Conservation (phyloP, 495 filamentous ascomycete genomes). For the Daldinia bambusicola region DNA sequence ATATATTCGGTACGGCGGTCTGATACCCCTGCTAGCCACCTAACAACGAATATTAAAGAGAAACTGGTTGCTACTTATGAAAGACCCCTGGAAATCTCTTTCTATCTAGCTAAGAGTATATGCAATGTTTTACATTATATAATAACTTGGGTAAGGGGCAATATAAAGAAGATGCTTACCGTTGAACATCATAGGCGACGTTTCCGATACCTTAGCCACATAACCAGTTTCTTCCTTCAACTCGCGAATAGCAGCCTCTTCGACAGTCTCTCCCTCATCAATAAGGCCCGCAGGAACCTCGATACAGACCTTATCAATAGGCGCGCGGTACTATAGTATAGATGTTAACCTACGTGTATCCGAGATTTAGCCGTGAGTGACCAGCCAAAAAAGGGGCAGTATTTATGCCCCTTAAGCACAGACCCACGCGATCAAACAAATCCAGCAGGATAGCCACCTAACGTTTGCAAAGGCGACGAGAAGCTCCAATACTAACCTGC, state of each 20-base stretch:
- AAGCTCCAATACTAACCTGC: slow-evolving; percentile 58
- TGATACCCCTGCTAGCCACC: no score
- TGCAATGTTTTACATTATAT: no score
- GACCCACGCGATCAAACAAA: neutral
- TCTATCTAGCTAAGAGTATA: no score
- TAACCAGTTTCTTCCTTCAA: slow-evolving; percentile 96
- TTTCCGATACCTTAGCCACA: slow-evolving; percentile 72
- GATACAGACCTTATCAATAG: slow-evolving; percentile 78
- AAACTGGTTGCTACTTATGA: no score
- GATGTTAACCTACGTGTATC: neutral
- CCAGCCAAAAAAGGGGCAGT: neutral
- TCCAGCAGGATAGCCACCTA: no score
- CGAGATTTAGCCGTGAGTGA: neutral
- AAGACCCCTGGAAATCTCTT: no score
- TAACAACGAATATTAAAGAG: no score
- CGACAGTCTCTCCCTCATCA: slow-evolving; percentile 81
- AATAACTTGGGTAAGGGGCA: no score
- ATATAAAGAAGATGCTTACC: slow-evolving; percentile 57
- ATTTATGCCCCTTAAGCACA: neutral
- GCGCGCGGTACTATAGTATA: slow-evolving; percentile 71
- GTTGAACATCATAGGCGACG: slow-evolving; percentile 85
- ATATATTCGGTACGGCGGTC: no score
- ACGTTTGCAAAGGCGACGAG: neutral
- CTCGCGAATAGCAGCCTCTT: slow-evolving; percentile 85
- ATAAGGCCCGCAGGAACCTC: slow-evolving; percentile 89